Evolutionary conservation across 2,329 filamentous ascomycete genomes (phyloP), one percentile per base, ranked within the genome.

Genomic region (Curvularia eragrostidis): DNA sequence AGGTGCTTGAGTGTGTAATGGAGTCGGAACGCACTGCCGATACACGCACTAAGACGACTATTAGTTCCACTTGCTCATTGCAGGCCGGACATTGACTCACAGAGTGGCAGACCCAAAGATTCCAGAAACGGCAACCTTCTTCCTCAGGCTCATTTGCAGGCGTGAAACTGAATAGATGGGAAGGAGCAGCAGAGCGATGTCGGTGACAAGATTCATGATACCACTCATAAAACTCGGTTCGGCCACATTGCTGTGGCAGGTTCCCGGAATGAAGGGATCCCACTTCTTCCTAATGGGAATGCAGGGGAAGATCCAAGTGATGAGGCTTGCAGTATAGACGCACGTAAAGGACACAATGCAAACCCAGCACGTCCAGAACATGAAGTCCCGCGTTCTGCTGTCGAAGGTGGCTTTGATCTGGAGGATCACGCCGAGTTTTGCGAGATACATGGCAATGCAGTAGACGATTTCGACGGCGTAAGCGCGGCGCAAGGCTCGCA

Each of bases 271-370:
- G 3, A 54, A 51, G 0, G 65, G 59, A 12, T 63, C 46, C 60
- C 62, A 69, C 23, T 66, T 65, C 48, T 69, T 64, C 13, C 48
- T 48, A n/a, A 49, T 43, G 7, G 60, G 67, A 15, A 38, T 52
- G 52, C 59, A 68, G 54, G 63, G 36, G 39, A 52, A 52, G 12
- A 52, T 24, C 41, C 50, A 52, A 19, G 43, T 46, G 50, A 46
- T 26, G 8, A 52, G 18, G 15, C 30, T 53, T 30, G 56, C 39
- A 0, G 56, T 44, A 36, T 68, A 70, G 6, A 57, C 58, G 19
- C 42, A 48, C 15, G 39, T 58, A 2, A 54, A 26, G 9, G 41
- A 21, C 0, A 54, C 52, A 32, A 71, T 63, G 30, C 68, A 44
- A n/a, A 54, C 50, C 59, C 65, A 63, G 24, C 50, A 60, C 30